Evolutionary conservation across 257 asterid genomes (phyloP).

Genomic region (Nemophila menziesii): DNA sequence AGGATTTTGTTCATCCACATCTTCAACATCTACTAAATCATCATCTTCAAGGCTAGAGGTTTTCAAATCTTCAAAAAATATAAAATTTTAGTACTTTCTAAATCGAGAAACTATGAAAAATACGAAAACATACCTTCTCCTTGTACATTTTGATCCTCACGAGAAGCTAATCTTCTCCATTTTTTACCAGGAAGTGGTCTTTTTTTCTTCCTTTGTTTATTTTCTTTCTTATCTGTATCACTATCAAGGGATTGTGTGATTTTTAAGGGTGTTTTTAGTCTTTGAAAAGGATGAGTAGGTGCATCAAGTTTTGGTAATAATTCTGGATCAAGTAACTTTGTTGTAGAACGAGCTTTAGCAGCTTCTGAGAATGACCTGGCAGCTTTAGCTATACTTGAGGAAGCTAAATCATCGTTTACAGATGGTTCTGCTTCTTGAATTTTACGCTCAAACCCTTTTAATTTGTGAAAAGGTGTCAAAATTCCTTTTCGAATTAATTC

Average conservation of each 20-base stretch:
- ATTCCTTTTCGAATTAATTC: conserved; percentile 90
- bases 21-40: conserved; percentile 33
- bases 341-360: conserved; percentile 67
- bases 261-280: conserved; percentile 48
- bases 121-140: conserved; percentile 50
- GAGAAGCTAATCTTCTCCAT: conserved; percentile 55
- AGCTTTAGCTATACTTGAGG: conserved; percentile 70
- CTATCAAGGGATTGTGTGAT: conserved; percentile 33
- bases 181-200: conserved; percentile 77
- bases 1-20: conserved; percentile 36
- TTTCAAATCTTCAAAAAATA: conserved; percentile 36
- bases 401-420: conserved; percentile 34
- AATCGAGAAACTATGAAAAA: too few relatives aligned
- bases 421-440: conserved; percentile 62
- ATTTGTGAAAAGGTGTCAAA: conserved; percentile 88
- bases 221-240: conserved; percentile 33
- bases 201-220: conserved; percentile 43
- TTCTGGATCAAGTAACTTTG: conserved; percentile 70
- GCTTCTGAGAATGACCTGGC: conserved; percentile 64
- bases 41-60: conserved; percentile 45
- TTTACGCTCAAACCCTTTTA: conserved; percentile 89
- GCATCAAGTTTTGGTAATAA: conserved; percentile 65
- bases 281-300: conserved; percentile 67
- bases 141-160: conserved; percentile 31
- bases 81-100: conserved; percentile 5